Base-by-base conservation (phyloP, 192 early-diverging fungal genomes). In the Coemansia sp. region DNA sequence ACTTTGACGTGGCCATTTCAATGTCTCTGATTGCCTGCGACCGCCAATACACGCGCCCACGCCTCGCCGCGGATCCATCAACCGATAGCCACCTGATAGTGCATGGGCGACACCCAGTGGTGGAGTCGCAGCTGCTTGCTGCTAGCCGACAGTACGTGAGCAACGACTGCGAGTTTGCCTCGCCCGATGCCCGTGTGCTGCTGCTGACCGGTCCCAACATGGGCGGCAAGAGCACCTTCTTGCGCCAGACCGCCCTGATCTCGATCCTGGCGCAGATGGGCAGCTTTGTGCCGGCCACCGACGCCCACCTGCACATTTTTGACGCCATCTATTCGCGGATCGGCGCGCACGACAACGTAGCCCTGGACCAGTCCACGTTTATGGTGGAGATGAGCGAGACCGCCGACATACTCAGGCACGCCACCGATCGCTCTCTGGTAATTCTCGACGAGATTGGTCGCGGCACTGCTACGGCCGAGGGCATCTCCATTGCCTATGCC, bases 401-500 rank as follows among this genome's bases (percentile, higher is more conserved):
- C 0, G 82, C 91, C 1, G 85, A 83, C 37, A 91, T 97, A 48
- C 69, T 97, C 39, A 66, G 82, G 34, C 80, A 88, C 36, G 83
- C 83, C 8, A 88, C 83, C 2, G 63, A 76, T 8, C 48, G 65
- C 5, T 85, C 84, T 32, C 66, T 97, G 39, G 86, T 97, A 0
- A 83, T 97, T 50, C 88, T 97, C 49, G 94, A 97, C 57, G 94
- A 97, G 69, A 82, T 97, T 31, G 94, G 92, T 8, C 61, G 93
- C 8, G 75, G 75, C 34, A 78, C 63, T 2, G 57, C 75, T 0
- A 87, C 83, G 3, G 34, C 76, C 13, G 88, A 90, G 40, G 88
- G 87, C 5, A 71, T 87, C 6, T 80, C 86, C 18, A 81, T 90
- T 31, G 86, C 88, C 3, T 88, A 84, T 46, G 85, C 89, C 1